Conservation (phyloP, 2,329 filamentous ascomycete genomes). For the Elsinoe batatas region DNA sequence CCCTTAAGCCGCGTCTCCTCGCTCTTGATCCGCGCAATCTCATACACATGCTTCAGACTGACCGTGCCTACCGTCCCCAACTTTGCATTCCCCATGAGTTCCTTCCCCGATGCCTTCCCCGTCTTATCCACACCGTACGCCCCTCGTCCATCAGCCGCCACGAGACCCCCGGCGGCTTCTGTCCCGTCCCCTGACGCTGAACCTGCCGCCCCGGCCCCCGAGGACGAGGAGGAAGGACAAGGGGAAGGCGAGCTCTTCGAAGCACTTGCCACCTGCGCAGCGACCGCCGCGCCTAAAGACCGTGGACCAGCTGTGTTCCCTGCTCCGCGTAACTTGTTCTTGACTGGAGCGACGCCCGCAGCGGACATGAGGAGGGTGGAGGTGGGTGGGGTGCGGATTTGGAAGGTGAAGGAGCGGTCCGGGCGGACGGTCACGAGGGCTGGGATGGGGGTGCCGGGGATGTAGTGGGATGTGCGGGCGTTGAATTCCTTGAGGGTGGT, state of each 20-base stretch:
- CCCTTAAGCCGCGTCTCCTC: constrained; percentile 42
- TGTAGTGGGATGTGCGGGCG: constrained; percentile 78
- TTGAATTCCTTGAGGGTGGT: constrained; percentile 71
- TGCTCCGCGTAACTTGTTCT: constrained; percentile 67
- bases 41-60: constrained; percentile 90
- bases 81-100: constrained; percentile 47
- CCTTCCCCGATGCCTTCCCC: constrained; percentile 11
- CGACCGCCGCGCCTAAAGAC: constrained; percentile 29
- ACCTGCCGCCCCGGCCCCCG: constrained; percentile 15
- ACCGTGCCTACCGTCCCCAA: constrained; percentile 73
- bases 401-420: constrained; percentile 87
- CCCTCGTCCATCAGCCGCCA: neutral
- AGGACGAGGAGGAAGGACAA: neutral
- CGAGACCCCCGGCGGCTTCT: constrained; percentile 28
- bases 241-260: neutral
- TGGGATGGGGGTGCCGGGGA: constrained; percentile 73
- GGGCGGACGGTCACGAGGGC: constrained; percentile 84
- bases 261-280: constrained; percentile 28
- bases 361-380: constrained; percentile 81
- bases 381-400: constrained; percentile 87
- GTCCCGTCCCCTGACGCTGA: constrained; percentile 19
- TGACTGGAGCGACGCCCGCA: constrained; percentile 63
- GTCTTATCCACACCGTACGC: neutral
- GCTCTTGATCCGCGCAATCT: constrained; percentile 94
- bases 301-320: constrained; percentile 40